Base-by-base conservation (phyloP, 2,329 filamentous ascomycete species). In the Venturiaceae sp. region DNA sequence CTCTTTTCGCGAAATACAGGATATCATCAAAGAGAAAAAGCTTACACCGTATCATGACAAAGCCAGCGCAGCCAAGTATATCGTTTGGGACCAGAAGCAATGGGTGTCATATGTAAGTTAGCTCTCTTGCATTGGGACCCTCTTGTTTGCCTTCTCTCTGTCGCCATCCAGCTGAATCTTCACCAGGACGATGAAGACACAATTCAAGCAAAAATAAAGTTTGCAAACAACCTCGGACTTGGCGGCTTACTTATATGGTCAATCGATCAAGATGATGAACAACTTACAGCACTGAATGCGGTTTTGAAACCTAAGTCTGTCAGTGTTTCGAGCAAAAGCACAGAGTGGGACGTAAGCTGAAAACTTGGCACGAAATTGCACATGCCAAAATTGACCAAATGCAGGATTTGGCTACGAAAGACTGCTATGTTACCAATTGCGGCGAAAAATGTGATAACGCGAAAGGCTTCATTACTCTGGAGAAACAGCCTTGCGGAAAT, bases 371-470 rank as follows among this genome's bases (percentile, higher is more conserved):
- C n/a, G n/a, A n/a, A n/a, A n/a, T n/a, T 56, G 50, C 3, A 47
- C 55, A 47, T 36, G 13, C 36, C 36, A 39, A 39, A 39, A 61
- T 57, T 66, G 63, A 62, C n/a, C n/a, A n/a, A n/a, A n/a, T n/a
- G n/a, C n/a, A n/a, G n/a, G 32, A 60, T 8, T 57, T 60, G 46
- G 58, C 60, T 11, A 62, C 61, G 34, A 58, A 44, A 9, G 60
- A 65, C 46, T 72, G 69, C 58, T 68, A 68, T 50, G 58, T 70
- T 34, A 66, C 67, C 1, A 59, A 62, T 58, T 71, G 69, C 57
- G 68, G 65, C 32, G 62, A 60, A 11, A 62, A 59, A 9, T 71
- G 69, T 63, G 14, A 19, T 26, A 66, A 66, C 9, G 23, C 67
- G 5, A n/a, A n/a, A n/a, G 70, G 69, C 14, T 64, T 65, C 19